A percentile compares a stretch with the other conserved stretches of the same genome.
Evolutionary conservation across 495 filamentous ascomycete species (phyloP).

Genomic region (Penicillium tannophilum): DNA sequence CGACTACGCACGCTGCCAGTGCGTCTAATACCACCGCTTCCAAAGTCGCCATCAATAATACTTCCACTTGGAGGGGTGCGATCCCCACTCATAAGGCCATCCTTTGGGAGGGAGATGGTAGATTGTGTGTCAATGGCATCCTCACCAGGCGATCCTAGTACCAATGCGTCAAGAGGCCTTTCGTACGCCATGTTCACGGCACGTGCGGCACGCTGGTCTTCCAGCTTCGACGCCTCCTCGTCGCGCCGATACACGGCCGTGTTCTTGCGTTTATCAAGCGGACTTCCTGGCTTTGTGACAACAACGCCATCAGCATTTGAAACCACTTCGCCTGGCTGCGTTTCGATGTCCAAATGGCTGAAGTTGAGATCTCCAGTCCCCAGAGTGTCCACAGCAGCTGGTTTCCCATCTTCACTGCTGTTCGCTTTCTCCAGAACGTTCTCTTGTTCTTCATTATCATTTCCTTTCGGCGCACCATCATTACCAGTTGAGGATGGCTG

Average conservation of each 20-base stretch:
- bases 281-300: conserved; percentile 41
- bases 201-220: conserved; percentile 59
- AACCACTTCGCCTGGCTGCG: conserved; percentile 39
- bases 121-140: conserved; percentile 37
- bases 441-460: conserved; percentile 29
- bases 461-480: conserved; percentile 23
- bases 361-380: conserved; percentile 87
- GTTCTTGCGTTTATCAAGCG: conserved; percentile 40
- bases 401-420: conserved; percentile 56
- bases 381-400: conserved; percentile 83
- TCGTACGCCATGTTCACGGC: conserved; percentile 66
- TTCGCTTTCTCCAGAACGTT: conserved; percentile 16
- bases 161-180: conserved; percentile 38
- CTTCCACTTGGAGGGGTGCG: conserved; percentile 67
- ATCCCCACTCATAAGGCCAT: conserved; percentile 47
- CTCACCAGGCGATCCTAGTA: conserved; percentile 30
- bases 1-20: conserved; percentile 84
- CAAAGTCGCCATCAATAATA: conserved; percentile 65
- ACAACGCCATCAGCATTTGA: conserved; percentile 43
- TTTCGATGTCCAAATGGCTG: conserved; percentile 65
- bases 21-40: conserved; percentile 57
- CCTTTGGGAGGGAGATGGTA: conserved; percentile 35
- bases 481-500: conserved; percentile 27
- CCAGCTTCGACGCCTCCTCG: conserved; percentile 55
- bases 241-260: conserved; percentile 46